These are phyloP conservation scores for Tuber microsphaerosporum DNA, from an alignment of 495 filamentous ascomycete genomes.

Conservation along the genomic window DNA sequence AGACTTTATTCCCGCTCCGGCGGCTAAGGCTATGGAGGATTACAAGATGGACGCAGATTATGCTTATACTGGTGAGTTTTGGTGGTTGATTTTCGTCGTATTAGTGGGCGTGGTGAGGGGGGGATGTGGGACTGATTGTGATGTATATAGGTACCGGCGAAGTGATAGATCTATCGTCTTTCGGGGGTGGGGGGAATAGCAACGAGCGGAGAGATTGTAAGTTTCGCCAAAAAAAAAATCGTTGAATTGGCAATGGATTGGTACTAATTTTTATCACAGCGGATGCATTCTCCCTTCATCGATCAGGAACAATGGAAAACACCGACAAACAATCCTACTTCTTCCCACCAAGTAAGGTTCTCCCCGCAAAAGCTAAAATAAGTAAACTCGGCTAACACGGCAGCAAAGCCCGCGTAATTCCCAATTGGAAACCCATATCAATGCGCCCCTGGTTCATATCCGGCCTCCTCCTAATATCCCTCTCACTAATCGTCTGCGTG, in stretches of 20 bases:
- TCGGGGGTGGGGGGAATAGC: conserved; percentile 17
- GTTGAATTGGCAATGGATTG: background rate
- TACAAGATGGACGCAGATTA: conserved; percentile 30
- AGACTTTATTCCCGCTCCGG: conserved; percentile 34
- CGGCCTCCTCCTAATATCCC: conserved; percentile 53
- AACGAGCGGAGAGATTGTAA: conserved; percentile 30
- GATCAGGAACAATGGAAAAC: conserved; percentile 27
- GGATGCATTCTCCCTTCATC: conserved; percentile 28
- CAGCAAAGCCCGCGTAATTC: conserved; percentile 40
- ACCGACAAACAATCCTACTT: conserved; percentile 29
- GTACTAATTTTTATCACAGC: conserved; percentile 18
- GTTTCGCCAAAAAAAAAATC: conserved; percentile 2
- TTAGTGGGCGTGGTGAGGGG: background rate
- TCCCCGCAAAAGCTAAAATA: background rate
- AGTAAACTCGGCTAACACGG: conserved; percentile 4
- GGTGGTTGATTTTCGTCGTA: too few relatives aligned
- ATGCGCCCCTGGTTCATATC: conserved; percentile 61
- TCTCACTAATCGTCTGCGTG: conserved; percentile 51
- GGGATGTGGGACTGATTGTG: conserved; percentile 3
- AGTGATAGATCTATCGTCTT: conserved; percentile 36
- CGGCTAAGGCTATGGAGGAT: conserved; percentile 33
- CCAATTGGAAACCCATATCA: conserved; percentile 65
- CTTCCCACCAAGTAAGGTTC: conserved; percentile 33
- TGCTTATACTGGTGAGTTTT: conserved; percentile 33
- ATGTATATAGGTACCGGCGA: conserved; percentile 30